Conservation (phyloP, 352 stramenopile genomes). For the Peronospora tabacina region DNA sequence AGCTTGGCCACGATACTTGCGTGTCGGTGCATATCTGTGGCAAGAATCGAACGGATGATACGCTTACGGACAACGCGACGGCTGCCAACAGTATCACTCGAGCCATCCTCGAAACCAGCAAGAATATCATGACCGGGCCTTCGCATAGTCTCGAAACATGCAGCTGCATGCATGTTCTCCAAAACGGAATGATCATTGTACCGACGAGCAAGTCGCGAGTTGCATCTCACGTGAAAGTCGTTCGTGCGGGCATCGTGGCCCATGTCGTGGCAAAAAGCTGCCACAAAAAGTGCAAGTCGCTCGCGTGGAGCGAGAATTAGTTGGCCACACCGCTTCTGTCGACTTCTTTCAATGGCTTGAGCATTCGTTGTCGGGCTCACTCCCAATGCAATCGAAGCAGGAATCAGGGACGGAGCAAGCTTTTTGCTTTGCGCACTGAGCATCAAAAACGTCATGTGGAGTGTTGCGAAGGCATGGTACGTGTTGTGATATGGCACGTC, state of each 20-base stretch:
- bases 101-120: conserved; percentile 29
- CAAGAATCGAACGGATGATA: conserved; percentile 73
- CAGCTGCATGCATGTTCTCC: conserved; percentile 83
- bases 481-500: conserved; percentile 86
- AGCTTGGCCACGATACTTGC: conserved; percentile 60
- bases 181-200: conserved; percentile 87
- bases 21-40: conserved; percentile 80
- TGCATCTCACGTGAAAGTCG: conserved; percentile 79
- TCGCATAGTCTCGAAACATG: conserved; percentile 76
- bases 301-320: conserved; percentile 48
- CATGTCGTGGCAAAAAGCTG: conserved; percentile 82
- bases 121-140: conserved; percentile 63
- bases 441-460: conserved; percentile 76
- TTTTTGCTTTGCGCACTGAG: conserved; percentile 46
- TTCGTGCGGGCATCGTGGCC: conserved; percentile 86
- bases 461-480: conserved; percentile 72
- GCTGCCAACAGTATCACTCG: conserved; percentile 14
- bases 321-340: conserved; percentile 22
- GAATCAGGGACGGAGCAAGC: conserved; percentile 16
- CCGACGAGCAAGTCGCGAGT: conserved; percentile 65
- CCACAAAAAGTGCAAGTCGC: conserved; percentile 70
- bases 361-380: conserved; percentile 17
- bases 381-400: conserved; percentile 16
- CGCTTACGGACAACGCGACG: conserved; percentile 45
- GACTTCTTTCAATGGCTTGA: conserved; percentile 15